phyloP scores from a whole-genome alignment of 116 monocot genomes.

The Zostera marina region DNA sequence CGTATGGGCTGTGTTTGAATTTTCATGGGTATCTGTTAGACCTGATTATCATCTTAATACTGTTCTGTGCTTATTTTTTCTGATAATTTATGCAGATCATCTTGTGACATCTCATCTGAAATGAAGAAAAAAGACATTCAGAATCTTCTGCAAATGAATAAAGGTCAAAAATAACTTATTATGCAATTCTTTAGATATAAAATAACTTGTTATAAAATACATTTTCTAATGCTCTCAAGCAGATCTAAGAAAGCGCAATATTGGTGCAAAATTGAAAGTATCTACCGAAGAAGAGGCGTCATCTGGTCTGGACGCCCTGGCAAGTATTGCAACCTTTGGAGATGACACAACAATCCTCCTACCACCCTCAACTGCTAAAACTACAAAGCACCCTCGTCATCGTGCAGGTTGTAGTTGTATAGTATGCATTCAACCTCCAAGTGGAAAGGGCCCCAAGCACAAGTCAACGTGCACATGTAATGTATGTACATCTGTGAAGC shows the following conservation, averaged over 20 bases:
- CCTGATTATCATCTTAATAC: too few relatives aligned
- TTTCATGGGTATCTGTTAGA: too few relatives aligned
- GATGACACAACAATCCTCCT: slow-evolving; percentile 28
- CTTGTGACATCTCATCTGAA: background rate
- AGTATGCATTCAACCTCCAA: slow-evolving; percentile 91
- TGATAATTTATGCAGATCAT: background rate
- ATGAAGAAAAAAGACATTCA: background rate
- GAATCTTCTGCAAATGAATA: slow-evolving; percentile 5
- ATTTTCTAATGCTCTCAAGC: background rate
- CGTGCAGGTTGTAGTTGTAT: slow-evolving; percentile 82
- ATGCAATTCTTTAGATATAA: background rate
- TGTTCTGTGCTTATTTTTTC: too few relatives aligned
- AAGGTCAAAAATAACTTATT: background rate
- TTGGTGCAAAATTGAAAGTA: background rate
- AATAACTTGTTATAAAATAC: background rate
- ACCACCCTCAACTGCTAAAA: slow-evolving; percentile 35
- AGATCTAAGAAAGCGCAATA: background rate
- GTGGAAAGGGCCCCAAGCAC: slow-evolving; percentile 95
- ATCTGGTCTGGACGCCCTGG: slow-evolving; percentile 74
- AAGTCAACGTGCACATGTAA: slow-evolving; percentile 61
- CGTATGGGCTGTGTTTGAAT: too few relatives aligned
- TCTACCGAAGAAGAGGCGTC: slow-evolving; percentile 17
- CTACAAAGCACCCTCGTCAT: slow-evolving; percentile 82
- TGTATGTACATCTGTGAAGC: slow-evolving; percentile 60
- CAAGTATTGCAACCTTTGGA: slow-evolving; percentile 69